Evolutionary conservation across 352 stramenopile genomes (phyloP).

Genomic region (Phytophthora pseudosyringae): DNA sequence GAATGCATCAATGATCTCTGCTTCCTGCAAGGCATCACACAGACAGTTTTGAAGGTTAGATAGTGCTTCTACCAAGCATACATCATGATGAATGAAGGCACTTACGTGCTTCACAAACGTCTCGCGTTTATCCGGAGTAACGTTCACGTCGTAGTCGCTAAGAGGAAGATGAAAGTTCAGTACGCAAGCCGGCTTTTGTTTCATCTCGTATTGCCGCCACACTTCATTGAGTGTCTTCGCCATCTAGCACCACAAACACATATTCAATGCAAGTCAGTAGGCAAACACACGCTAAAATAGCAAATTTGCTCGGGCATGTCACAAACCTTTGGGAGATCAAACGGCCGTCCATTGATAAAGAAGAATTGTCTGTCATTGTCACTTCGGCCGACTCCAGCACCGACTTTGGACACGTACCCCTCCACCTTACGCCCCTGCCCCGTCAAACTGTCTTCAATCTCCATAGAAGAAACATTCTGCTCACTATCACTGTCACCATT

Average conservation of each 20-base stretch:
- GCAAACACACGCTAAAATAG: neutral
- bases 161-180: constrained; percentile 92
- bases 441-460: constrained; percentile 30
- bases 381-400: constrained; percentile 68
- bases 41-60: neutral
- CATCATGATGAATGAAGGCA: neutral
- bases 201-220: constrained; percentile 92
- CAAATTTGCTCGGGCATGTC: neutral
- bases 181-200: constrained; percentile 95
- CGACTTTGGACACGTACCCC: constrained; percentile 78
- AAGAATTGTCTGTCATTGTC: constrained; percentile 95
- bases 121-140: constrained; percentile 97
- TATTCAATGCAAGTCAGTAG: constrained; percentile 1
- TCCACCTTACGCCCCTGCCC: constrained; percentile 47
- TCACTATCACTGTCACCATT: constrained; percentile 28
- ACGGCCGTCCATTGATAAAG: constrained; percentile 96
- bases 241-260: constrained; percentile 42
- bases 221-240: constrained; percentile 87
- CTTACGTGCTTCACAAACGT: constrained; percentile 87
- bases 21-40: constrained; percentile 42
- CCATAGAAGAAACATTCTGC: constrained; percentile 16
- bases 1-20: constrained; percentile 63
- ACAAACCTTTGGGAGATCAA: constrained; percentile 91
- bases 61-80: neutral
- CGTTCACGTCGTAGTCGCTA: constrained; percentile 95